Evolutionary conservation across 352 stramenopile genomes (phyloP).

Genomic region (Albugo candida): DNA sequence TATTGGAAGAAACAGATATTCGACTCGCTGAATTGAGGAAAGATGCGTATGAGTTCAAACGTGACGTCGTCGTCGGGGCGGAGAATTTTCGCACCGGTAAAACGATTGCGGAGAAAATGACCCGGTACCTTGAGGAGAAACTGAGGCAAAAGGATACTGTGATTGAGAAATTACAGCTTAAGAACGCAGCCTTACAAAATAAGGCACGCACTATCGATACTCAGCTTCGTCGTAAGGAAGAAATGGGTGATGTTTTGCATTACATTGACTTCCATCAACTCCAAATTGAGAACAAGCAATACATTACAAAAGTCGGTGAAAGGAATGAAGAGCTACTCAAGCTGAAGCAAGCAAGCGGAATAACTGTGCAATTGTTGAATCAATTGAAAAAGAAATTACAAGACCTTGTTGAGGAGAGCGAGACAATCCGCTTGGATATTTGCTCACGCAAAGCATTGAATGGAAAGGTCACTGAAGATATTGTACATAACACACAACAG

Average conservation of each 20-base stretch:
- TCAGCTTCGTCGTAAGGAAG: constrained; percentile 86
- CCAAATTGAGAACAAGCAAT: constrained; percentile 95
- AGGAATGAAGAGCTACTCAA: constrained; percentile 85
- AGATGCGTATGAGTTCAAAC: constrained; percentile 92
- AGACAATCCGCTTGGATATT: constrained; percentile 71
- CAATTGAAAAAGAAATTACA: constrained; percentile 80
- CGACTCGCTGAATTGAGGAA: constrained; percentile 90
- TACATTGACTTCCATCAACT: constrained; percentile 94
- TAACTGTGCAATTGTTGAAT: constrained; percentile 80
- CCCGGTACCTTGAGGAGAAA: constrained; percentile 91
- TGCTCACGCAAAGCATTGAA: constrained; percentile 60
- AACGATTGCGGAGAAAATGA: constrained; percentile 85
- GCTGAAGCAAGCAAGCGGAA: constrained; percentile 81
- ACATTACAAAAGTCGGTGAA: constrained; percentile 88
- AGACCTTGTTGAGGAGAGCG: constrained; percentile 65
- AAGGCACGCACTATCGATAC: constrained; percentile 84
- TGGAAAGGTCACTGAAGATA: constrained; percentile 74
- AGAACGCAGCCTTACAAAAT: constrained; percentile 86
- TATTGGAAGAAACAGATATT: constrained; percentile 88
- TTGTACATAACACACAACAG: constrained; percentile 36
- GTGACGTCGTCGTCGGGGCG: constrained; percentile 85
- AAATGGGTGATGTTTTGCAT: constrained; percentile 88
- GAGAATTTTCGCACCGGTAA: constrained; percentile 89
- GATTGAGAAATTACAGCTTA: constrained; percentile 86
- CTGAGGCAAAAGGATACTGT: constrained; percentile 81